Conservation (phyloP, 441 rosid species). For the Cnidoscolus chayamansa region DNA sequence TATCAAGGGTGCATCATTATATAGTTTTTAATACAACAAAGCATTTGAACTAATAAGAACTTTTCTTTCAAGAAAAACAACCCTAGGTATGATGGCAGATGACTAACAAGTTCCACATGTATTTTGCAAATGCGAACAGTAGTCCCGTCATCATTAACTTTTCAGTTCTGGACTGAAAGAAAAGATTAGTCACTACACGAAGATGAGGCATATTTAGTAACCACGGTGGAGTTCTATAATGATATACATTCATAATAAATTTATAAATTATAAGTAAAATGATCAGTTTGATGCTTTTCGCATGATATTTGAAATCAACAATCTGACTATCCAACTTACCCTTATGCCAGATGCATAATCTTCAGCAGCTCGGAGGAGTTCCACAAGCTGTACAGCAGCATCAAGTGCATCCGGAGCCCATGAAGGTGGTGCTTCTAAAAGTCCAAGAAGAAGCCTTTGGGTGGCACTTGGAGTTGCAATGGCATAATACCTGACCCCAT, state of each 20-base stretch:
- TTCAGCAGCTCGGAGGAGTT: slow-evolving; percentile 98
- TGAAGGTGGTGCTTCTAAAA: slow-evolving; percentile 97
- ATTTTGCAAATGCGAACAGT: not conserved
- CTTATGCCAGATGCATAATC: slow-evolving; percentile 95
- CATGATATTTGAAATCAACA: slow-evolving; percentile 4
- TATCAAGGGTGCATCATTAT: not conserved
- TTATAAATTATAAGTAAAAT: not conserved
- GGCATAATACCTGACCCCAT: slow-evolving; percentile 72
- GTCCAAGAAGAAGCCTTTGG: slow-evolving; percentile 96
- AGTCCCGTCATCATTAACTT: not conserved
- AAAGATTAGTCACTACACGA: not conserved
- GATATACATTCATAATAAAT: not conserved
- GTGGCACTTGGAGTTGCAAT: slow-evolving; percentile 99
- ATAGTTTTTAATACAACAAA: no score
- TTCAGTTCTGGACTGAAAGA: not conserved
- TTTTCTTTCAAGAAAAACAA: not conserved
- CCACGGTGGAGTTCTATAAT: slow-evolving; percentile 5
- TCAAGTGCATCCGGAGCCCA: slow-evolving; percentile 99
- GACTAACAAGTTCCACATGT: not conserved
- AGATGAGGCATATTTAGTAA: not conserved
- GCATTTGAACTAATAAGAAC: not conserved
- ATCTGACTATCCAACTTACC: slow-evolving; percentile 45
- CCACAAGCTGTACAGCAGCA: slow-evolving; percentile 99
- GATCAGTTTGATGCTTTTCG: not conserved
- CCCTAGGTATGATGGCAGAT: not conserved